A percentile compares a stretch with the other conserved stretches of the same genome.
phyloP scores from a whole-genome alignment of 2,329 filamentous ascomycete genomes.

The Paecilomyces sp. region DNA sequence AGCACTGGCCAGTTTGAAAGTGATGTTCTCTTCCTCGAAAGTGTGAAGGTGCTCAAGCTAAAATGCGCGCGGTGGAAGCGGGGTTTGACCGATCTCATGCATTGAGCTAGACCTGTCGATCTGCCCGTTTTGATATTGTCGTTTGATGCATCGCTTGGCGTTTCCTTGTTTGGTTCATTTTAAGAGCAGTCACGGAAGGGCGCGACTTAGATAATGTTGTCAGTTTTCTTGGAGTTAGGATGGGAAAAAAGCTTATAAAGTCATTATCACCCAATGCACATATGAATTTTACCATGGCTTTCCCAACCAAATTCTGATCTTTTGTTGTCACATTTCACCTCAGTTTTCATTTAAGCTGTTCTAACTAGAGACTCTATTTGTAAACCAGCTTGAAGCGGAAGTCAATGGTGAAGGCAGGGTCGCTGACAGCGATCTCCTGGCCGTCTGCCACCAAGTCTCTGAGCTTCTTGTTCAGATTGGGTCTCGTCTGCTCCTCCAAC shows the following conservation, averaged over 20 bases:
- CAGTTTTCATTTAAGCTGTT: background rate
- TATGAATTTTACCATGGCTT: constrained; percentile 7
- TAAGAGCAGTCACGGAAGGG: constrained; percentile 28
- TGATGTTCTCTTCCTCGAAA: constrained; percentile 87
- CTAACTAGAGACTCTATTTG: constrained; percentile 15
- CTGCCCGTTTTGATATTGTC: constrained; percentile 8
- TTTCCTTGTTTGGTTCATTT: constrained; percentile 15
- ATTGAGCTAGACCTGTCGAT: constrained; percentile 14
- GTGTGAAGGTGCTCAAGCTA: constrained; percentile 73
- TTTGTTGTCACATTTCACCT: background rate
- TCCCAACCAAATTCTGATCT: background rate
- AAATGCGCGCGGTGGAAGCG: constrained; percentile 58
- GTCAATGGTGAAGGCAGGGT: constrained; percentile 77
- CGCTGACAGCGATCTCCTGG: constrained; percentile 85
- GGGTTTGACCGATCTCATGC: constrained; percentile 37
- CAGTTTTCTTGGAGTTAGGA: constrained; percentile 24
- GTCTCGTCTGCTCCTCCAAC: constrained; percentile 74
- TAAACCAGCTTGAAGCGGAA: constrained; percentile 55
- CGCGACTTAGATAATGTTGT: constrained; percentile 21
- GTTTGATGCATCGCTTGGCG: constrained; percentile 33
- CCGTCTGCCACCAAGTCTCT: constrained; percentile 69
- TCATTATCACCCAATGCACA: constrained; percentile 20
- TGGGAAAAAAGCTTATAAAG: constrained; percentile 14
- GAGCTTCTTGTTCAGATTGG: constrained; percentile 74
- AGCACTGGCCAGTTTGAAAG: constrained; percentile 93